Percentiles rank a stretch among this genome's conserved stretches.
phyloP scores from a whole-genome alignment of 2,329 filamentous ascomycete species.

The Venturia asperata region DNA sequence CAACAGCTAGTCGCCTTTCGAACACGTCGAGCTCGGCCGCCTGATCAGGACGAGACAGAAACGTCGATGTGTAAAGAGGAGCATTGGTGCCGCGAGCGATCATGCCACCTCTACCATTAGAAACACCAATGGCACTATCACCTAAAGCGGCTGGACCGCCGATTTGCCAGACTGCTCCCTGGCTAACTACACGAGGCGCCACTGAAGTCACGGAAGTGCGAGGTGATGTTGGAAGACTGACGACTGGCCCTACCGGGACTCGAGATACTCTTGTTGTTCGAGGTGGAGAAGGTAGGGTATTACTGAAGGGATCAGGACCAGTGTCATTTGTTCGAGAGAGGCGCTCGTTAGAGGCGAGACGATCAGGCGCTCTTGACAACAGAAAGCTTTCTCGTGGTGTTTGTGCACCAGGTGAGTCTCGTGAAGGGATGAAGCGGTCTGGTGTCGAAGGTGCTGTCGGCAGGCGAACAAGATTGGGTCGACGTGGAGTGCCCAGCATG shows the following conservation, averaged over 20 bases:
- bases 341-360: conserved; percentile 42
- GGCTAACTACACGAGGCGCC: conserved; percentile 47
- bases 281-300: conserved; percentile 29
- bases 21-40: conserved; percentile 62
- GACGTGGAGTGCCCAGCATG: conserved; percentile 6
- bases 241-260: background rate
- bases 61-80: conserved; percentile 53
- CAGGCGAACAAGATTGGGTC: background rate
- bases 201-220: conserved; percentile 34
- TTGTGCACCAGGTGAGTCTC: conserved; percentile 31
- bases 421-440: conserved; percentile 53
- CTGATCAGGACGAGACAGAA: conserved; percentile 43
- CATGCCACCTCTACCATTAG: conserved; percentile 57
- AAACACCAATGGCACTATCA: conserved; percentile 43
- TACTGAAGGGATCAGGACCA: conserved; percentile 48
- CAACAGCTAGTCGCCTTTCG: conserved; percentile 66
- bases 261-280: conserved; percentile 5
- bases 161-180: conserved; percentile 68
- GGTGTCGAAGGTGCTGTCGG: conserved; percentile 31
- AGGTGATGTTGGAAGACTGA: conserved; percentile 35
- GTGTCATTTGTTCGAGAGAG: conserved; percentile 38
- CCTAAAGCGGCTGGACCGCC: conserved; percentile 51
- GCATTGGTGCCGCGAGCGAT: conserved; percentile 67
- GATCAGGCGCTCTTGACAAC: conserved; percentile 42
- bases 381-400: conserved; percentile 44